These are phyloP conservation scores for Apophysomyces trapeziformis DNA, from an alignment of 371 early-diverging fungal genomes.

Conservation along the genomic window DNA sequence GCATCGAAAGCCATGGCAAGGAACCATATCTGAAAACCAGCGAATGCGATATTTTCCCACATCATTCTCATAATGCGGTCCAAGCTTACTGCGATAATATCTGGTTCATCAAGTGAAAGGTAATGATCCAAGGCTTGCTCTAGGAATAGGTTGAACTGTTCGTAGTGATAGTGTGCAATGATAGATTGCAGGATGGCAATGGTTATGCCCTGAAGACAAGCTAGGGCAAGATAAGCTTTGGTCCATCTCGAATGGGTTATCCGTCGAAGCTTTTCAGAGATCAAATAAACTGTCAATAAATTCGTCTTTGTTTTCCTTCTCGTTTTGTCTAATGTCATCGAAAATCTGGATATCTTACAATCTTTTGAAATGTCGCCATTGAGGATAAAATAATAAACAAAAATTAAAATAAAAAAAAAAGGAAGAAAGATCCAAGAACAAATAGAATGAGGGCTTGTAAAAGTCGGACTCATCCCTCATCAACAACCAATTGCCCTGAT, in stretches of 20 bases:
- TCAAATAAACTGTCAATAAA: not conserved
- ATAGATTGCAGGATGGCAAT: constrained; percentile 39
- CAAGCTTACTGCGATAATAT: constrained; percentile 21
- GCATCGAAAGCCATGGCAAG: constrained; percentile 54
- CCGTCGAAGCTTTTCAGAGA: constrained; percentile 31
- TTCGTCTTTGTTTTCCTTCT: too few relatives aligned
- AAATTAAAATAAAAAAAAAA: not conserved
- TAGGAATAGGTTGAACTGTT: constrained; percentile 21
- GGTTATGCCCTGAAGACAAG: constrained; percentile 44
- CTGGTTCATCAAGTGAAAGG: not conserved
- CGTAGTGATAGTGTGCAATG: constrained; percentile 42
- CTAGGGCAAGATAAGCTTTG: constrained; percentile 35
- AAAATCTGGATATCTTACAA: not conserved
- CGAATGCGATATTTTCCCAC: constrained; percentile 55
- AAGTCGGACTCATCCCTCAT: constrained; percentile 1
- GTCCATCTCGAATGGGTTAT: constrained; percentile 47
- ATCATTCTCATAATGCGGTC: constrained; percentile 42
- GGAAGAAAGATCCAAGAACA: not conserved
- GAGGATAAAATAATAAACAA: too few relatives aligned
- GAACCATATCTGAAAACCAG: constrained; percentile 50
- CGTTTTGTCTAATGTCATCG: not conserved
- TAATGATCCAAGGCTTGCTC: constrained; percentile 2
- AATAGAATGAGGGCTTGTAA: not conserved
- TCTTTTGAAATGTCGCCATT: not conserved
- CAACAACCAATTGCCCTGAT: not conserved